Conservation (phyloP, 345 rosid species). For the Euphorbia lathyris region DNA sequence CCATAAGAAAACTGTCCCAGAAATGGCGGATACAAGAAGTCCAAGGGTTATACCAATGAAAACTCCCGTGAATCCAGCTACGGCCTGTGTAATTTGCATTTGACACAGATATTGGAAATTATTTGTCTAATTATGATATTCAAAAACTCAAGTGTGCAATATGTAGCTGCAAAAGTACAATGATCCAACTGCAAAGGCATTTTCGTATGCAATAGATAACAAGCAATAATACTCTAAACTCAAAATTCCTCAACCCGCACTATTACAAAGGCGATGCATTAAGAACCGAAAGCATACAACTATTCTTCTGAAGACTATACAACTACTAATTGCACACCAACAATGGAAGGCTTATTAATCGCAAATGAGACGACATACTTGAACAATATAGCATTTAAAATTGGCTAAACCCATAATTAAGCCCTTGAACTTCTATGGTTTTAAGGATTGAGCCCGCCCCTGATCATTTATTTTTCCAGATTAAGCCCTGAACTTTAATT, state of each 20-base stretch:
- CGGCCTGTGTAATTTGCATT: conserved; percentile 43
- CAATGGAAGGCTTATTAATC: neutral
- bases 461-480: no score
- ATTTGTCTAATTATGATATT: neutral
- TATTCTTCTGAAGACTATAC: neutral
- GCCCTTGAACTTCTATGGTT: no score
- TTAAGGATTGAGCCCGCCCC: no score
- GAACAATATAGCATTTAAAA: neutral
- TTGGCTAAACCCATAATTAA: no score
- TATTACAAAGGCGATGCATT: neutral
- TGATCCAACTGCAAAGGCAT: neutral
- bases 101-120: conserved; percentile 9
- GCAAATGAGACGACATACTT: neutral
- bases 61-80: conserved; percentile 55
- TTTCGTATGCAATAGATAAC: neutral
- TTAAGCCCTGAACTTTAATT: no score
- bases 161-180: neutral
- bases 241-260: neutral
- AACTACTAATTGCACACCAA: neutral
- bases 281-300: neutral
- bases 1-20: conserved; percentile 69
- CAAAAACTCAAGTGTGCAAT: neutral
- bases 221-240: neutral
- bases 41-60: conserved; percentile 67
- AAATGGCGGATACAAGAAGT: conserved; percentile 53